Evolutionary conservation across 257 asterid species (phyloP).

Genomic region (Cruciata laevipes): DNA sequence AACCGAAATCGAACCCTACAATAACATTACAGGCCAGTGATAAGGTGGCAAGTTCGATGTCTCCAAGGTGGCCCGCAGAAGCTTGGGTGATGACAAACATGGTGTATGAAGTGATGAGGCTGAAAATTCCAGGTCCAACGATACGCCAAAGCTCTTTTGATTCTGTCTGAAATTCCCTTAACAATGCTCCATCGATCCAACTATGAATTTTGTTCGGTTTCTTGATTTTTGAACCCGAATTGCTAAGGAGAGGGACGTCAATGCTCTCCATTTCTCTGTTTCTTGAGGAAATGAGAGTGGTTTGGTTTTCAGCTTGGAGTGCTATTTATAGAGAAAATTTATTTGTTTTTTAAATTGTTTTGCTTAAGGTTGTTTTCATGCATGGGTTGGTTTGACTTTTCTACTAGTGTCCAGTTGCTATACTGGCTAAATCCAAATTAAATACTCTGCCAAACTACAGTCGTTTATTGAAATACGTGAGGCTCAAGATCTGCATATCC

Average conservation of each 20-base stretch:
- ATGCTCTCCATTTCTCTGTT: neutral
- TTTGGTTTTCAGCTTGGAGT: neutral
- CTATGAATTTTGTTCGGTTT: neutral
- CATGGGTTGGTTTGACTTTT: neutral
- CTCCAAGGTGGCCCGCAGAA: slow-evolving; percentile 88
- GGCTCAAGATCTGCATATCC: neutral
- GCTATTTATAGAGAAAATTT: neutral
- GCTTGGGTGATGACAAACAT: slow-evolving; percentile 75
- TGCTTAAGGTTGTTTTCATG: neutral
- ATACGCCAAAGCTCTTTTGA: slow-evolving; percentile 73
- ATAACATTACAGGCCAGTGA: slow-evolving; percentile 59
- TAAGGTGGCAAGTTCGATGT: slow-evolving; percentile 79
- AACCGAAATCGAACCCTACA: slow-evolving; percentile 68
- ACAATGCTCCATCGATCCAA: neutral
- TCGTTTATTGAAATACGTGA: neutral
- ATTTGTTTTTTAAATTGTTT: no score
- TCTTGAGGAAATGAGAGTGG: no score
- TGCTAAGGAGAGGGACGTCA: neutral
- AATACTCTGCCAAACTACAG: neutral
- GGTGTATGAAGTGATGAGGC: slow-evolving; percentile 60
- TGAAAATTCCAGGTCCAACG: slow-evolving; percentile 83
- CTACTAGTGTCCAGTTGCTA: neutral
- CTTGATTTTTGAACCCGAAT: neutral
- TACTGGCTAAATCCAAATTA: neutral
- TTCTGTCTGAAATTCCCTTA: slow-evolving; percentile 22